These are phyloP conservation scores for Persicaria tinctoria DNA, from an alignment of 148 eudicot species.

Conservation along the genomic window DNA sequence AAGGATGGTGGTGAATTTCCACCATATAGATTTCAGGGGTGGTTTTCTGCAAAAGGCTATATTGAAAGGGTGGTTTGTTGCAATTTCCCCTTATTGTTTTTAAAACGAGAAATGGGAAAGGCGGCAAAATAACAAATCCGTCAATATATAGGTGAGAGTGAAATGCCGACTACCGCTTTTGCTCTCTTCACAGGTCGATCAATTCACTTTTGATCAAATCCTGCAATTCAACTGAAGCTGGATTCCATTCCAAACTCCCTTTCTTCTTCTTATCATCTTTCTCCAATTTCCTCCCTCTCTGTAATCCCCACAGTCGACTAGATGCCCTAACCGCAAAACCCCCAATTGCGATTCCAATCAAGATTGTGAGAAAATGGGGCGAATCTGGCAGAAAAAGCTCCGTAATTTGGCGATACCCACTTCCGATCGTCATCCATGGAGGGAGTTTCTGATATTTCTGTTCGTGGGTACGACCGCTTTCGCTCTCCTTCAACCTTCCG, in stretches of 20 bases:
- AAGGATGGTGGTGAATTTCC: no score
- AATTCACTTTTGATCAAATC: conserved; percentile 3
- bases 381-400: conserved; percentile 3
- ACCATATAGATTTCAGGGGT: no score
- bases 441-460: neutral
- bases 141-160: neutral
- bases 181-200: conserved; percentile 1
- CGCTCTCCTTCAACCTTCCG: neutral
- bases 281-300: neutral
- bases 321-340: neutral
- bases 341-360: neutral
- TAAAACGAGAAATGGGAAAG: neutral
- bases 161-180: neutral
- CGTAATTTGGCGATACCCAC: neutral
- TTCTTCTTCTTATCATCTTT: neutral
- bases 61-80: no score
- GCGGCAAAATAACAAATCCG: conserved; percentile 4
- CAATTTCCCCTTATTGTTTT: no score
- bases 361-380: conserved; percentile 1
- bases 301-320: neutral
- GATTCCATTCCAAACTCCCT: neutral
- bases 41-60: no score
- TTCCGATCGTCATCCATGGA: neutral
- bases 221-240: neutral
- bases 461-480: neutral